Evolutionary conservation across 768 basidiomycete genomes (phyloP).

Genomic region (Trametes villosa): DNA sequence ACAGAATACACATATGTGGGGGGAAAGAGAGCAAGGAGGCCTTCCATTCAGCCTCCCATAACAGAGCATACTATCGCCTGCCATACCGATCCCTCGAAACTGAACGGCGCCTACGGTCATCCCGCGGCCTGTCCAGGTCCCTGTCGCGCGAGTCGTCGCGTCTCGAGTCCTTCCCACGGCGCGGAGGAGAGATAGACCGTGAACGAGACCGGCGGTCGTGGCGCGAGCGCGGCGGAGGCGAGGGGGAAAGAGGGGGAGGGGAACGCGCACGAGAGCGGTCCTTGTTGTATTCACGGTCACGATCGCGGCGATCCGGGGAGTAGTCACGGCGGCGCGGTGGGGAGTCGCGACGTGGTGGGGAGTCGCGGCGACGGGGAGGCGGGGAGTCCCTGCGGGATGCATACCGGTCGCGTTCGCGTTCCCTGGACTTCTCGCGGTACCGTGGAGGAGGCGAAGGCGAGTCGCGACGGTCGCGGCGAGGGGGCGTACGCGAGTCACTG

Average conservation of each 20-base stretch:
- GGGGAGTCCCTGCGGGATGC: slow-evolving; percentile 29
- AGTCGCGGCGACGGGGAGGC: slow-evolving; percentile 28
- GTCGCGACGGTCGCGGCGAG: slow-evolving; percentile 24
- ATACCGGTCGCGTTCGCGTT: slow-evolving; percentile 24
- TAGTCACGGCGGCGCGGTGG: slow-evolving; percentile 11
- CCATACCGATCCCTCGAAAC: slow-evolving; percentile 25
- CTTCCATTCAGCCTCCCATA: slow-evolving; percentile 20
- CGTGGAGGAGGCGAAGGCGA: slow-evolving; percentile 28
- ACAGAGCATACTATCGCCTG: slow-evolving; percentile 15
- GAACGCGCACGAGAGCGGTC: slow-evolving; percentile 24
- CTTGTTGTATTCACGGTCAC: slow-evolving; percentile 5
- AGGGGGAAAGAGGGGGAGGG: slow-evolving; percentile 23
- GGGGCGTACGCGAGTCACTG: slow-evolving; percentile 38
- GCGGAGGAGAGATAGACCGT: slow-evolving; percentile 16
- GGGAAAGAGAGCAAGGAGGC: neutral
- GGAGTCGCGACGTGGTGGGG: too few species aligned
- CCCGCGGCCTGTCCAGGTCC: slow-evolving; percentile 13
- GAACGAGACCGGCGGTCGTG: slow-evolving; percentile 21
- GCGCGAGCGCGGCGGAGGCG: slow-evolving; percentile 26
- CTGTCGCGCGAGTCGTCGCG: slow-evolving; percentile 24
- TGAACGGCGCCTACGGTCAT: slow-evolving; percentile 21
- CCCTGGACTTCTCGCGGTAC: slow-evolving; percentile 20
- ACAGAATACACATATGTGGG: slow-evolving; percentile 9
- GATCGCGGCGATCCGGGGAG: slow-evolving; percentile 11
- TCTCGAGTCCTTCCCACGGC: slow-evolving; percentile 12